These are phyloP conservation scores for Tetrahymena elliotti DNA, from an alignment of 73 alveolate genomes.

Conservation along the genomic window DNA sequence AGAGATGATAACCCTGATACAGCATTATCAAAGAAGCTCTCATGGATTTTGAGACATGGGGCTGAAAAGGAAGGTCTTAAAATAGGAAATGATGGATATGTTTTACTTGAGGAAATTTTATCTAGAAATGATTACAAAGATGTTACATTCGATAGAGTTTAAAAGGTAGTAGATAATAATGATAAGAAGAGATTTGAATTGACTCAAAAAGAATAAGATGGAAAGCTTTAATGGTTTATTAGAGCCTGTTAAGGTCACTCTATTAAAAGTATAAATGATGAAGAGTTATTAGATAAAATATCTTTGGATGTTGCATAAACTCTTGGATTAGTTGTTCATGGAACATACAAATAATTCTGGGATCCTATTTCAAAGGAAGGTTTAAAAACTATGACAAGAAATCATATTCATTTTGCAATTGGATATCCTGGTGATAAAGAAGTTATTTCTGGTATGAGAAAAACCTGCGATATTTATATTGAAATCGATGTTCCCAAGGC, in stretches of 20 bases:
- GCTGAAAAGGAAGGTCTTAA: constrained; percentile 61
- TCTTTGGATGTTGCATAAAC: not conserved
- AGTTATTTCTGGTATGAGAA: constrained; percentile 83
- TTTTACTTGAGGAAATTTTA: constrained; percentile 39
- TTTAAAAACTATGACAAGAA: constrained; percentile 65
- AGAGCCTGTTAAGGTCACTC: constrained; percentile 85
- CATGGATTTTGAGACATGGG: constrained; percentile 69
- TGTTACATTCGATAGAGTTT: constrained; percentile 23
- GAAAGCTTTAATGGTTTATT: constrained; percentile 33
- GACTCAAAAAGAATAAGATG: constrained; percentile 26
- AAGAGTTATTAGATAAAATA: constrained; percentile 47
- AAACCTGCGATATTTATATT: constrained; percentile 47
- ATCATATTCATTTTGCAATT: constrained; percentile 68
- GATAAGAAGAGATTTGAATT: constrained; percentile 69
- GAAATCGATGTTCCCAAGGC: constrained; percentile 63
- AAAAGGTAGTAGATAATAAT: constrained; percentile 49
- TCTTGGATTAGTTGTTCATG: constrained; percentile 58
- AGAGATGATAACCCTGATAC: constrained; percentile 11
- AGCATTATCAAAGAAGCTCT: constrained; percentile 44
- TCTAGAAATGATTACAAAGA: not conserved
- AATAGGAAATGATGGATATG: constrained; percentile 69
- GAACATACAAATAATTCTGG: constrained; percentile 55
- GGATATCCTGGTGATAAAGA: constrained; percentile 67
- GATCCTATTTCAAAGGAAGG: constrained; percentile 56
- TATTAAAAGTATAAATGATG: constrained; percentile 55